Evolutionary conservation across 495 filamentous ascomycete species (phyloP).

Genomic region (Aspergillus funiculosus): DNA sequence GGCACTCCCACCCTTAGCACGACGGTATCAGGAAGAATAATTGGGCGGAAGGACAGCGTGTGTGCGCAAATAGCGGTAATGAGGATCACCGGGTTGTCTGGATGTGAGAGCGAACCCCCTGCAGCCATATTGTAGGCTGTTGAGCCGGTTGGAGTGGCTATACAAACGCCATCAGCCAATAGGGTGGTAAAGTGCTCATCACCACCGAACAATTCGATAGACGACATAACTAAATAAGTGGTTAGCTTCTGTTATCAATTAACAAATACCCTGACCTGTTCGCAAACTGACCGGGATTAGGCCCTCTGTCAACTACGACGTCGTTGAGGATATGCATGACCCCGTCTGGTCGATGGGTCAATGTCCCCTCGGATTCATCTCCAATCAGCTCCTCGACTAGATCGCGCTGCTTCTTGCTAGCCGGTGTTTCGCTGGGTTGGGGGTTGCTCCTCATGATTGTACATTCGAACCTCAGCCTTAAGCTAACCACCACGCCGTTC

Average conservation of each 20-base stretch:
- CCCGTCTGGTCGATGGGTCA: slow-evolving; percentile 73
- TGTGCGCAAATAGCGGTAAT: slow-evolving; percentile 95
- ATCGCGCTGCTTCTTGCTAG: slow-evolving; percentile 45
- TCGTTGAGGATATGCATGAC: slow-evolving; percentile 91
- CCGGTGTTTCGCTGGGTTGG: slow-evolving; percentile 22
- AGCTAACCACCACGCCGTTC: slow-evolving; percentile 82
- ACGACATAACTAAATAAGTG: slow-evolving; percentile 63
- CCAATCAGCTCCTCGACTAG: slow-evolving; percentile 88
- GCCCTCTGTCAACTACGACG: slow-evolving; percentile 82
- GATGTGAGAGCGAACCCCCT: slow-evolving; percentile 90
- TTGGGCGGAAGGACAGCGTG: slow-evolving; percentile 90
- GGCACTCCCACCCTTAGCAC: slow-evolving; percentile 88
- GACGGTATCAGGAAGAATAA: slow-evolving; percentile 92
- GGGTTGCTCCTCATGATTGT: slow-evolving; percentile 83
- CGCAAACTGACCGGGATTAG: slow-evolving; percentile 67
- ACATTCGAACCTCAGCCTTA: slow-evolving; percentile 85
- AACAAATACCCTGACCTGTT: too few relatives aligned
- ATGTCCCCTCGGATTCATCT: slow-evolving; percentile 69
- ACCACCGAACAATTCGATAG: slow-evolving; percentile 88
- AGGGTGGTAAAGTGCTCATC: slow-evolving; percentile 90
- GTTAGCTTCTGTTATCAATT: slow-evolving; percentile 19
- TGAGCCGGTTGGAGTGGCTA: slow-evolving; percentile 86
- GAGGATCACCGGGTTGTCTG: slow-evolving; percentile 94
- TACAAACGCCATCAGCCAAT: slow-evolving; percentile 81
- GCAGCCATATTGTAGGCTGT: slow-evolving; percentile 98